Conservation (phyloP, 1,139 yeast genomes). For the Arxiozyma slooffiae region DNA sequence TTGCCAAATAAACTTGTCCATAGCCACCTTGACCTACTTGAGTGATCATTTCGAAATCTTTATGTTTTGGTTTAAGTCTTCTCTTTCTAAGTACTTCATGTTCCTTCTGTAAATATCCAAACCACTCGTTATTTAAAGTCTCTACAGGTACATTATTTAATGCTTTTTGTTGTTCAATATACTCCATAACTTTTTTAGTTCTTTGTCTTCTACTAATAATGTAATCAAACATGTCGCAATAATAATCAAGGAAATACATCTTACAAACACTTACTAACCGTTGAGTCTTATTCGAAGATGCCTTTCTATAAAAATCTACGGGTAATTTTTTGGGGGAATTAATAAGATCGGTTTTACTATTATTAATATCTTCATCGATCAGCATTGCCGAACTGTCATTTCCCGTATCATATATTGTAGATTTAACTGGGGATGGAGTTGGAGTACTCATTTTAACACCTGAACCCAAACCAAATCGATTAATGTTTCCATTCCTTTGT, state of each 20-base stretch:
- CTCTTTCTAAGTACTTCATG: slow-evolving; percentile 77
- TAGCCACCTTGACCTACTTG: slow-evolving; percentile 99
- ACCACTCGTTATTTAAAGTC: slow-evolving; percentile 50
- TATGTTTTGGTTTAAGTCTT: slow-evolving; percentile 83
- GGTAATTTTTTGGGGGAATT: slow-evolving; percentile 36
- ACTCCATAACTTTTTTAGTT: slow-evolving; percentile 52
- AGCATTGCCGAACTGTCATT: slow-evolving; percentile 23
- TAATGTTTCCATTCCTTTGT: slow-evolving; percentile 8
- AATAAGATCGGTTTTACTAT: slow-evolving; percentile 17
- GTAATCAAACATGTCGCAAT: slow-evolving; percentile 92
- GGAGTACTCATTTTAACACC: slow-evolving; percentile 7
- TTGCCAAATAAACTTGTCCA: slow-evolving; percentile 92
- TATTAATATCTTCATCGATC: slow-evolving; percentile 21
- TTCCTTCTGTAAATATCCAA: slow-evolving; percentile 73
- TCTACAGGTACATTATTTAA: slow-evolving; percentile 37
- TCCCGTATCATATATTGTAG: slow-evolving; percentile 7
- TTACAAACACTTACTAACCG: slow-evolving; percentile 76
- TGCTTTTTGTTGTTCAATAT: slow-evolving; percentile 38
- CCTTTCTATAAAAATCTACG: slow-evolving; percentile 47
- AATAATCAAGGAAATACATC: slow-evolving; percentile 81
- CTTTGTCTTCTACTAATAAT: slow-evolving; percentile 81
- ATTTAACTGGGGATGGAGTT: slow-evolving; percentile 13
- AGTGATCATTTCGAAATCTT: slow-evolving; percentile 90
- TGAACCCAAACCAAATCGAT: slow-evolving; percentile 6
- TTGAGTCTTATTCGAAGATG: slow-evolving; percentile 67